Evolutionary conservation across 805 yeast genomes (phyloP).

Genomic region (Priceomyces castillae): DNA sequence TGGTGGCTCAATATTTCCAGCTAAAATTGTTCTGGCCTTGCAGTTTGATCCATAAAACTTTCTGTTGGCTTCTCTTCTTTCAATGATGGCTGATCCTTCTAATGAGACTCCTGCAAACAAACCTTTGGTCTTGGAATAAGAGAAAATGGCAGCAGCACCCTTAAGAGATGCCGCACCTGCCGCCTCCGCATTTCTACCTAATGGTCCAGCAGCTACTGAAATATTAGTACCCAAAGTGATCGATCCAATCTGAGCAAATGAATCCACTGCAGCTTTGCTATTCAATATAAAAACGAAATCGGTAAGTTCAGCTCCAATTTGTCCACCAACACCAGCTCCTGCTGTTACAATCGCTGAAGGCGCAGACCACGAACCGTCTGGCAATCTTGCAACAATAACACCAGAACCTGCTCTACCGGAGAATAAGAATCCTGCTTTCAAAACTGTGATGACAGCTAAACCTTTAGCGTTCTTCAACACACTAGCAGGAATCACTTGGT

Average conservation of each 20-base stretch:
- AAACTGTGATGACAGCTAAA: constrained; percentile 85
- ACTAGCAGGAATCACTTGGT: constrained; percentile 83
- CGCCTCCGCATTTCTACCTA: constrained; percentile 97
- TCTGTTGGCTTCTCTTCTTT: constrained; percentile 94
- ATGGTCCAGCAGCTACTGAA: constrained; percentile 95
- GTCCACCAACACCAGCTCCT: constrained; percentile 99
- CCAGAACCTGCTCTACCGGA: constrained; percentile 99
- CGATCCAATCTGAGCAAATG: constrained; percentile 92
- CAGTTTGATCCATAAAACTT: constrained; percentile 88
- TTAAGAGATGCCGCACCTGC: constrained; percentile 91
- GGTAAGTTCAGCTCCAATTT: constrained; percentile 92
- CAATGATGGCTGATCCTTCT: constrained; percentile 95
- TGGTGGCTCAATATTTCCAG: constrained; percentile 90
- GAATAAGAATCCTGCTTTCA: constrained; percentile 93
- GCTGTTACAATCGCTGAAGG: constrained; percentile 95
- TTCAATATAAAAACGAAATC: constrained; percentile 94
- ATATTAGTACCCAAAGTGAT: constrained; percentile 93
- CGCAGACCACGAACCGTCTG: constrained; percentile 96
- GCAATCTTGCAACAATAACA: constrained; percentile 86
- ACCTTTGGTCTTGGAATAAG: constrained; percentile 95
- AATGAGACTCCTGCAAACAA: constrained; percentile 95
- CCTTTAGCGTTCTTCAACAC: constrained; percentile 89
- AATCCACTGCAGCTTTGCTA: constrained; percentile 81
- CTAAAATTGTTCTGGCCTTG: constrained; percentile 80
- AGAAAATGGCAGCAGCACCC: constrained; percentile 84